These are phyloP conservation scores for Mycothermus thermophilus DNA, from an alignment of 495 filamentous ascomycete genomes.

Conservation along the genomic window DNA sequence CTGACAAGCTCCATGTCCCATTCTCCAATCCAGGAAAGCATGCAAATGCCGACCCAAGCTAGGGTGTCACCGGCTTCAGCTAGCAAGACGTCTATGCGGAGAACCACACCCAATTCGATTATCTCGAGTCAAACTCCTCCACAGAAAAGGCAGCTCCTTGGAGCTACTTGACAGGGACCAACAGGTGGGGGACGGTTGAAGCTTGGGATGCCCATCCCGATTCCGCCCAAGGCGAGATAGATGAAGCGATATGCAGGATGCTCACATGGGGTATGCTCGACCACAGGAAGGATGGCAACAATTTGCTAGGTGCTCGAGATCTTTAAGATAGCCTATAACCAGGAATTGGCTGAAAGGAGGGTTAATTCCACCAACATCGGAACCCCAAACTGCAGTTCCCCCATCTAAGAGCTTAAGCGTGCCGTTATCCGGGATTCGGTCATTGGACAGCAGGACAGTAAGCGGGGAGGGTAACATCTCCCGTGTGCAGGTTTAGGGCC, in stretches of 20 bases:
- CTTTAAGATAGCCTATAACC: no score
- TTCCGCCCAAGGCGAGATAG: no score
- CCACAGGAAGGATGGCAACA: no score
- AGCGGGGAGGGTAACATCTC: slow-evolving; percentile 7
- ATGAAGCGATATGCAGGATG: no score
- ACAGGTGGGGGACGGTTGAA: slow-evolving; percentile 5
- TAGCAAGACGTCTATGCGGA: not conserved
- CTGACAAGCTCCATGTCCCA: not conserved
- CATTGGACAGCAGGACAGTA: slow-evolving; percentile 2
- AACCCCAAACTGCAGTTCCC: no score
- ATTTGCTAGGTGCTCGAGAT: no score
- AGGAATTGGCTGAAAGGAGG: no score
- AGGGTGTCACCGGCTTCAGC: slow-evolving; percentile 3
- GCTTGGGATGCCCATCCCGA: no score
- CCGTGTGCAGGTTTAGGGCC: not conserved
- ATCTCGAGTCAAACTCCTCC: no score
- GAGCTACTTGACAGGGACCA: not conserved
- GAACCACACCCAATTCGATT: not conserved
- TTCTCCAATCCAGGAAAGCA: slow-evolving; percentile 4
- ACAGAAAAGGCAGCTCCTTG: not conserved
- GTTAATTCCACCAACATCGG: no score
- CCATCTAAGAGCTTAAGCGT: not conserved
- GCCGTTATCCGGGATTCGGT: not conserved
- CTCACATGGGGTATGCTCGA: no score
- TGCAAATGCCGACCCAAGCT: slow-evolving; percentile 3